Evolutionary conservation across 805 yeast species (phyloP), one percentile per base, ranked within the genome.

Genomic region (Torulaspora microellipsoides): DNA sequence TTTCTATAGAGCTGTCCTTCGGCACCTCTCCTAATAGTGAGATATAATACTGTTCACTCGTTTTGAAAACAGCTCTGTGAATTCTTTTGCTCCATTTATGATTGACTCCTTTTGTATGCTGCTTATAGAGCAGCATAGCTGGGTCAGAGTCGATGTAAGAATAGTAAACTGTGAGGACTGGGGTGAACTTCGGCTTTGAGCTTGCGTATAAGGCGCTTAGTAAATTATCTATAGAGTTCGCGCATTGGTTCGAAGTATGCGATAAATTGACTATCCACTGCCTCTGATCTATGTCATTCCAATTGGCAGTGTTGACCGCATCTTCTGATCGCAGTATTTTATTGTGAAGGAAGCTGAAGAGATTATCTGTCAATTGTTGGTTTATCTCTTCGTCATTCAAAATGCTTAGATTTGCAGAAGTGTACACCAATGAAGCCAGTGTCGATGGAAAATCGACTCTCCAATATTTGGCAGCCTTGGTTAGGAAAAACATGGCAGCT

Each of bases 131-230:
- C 12, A 31, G 38, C 59, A 15, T 69, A 53, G n/a, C 53, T 4
- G 71, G 58, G 47, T 78, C 84, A 1, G 69, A 53, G 42, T 73
- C 78, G 8, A 83, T 56, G 42, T 69, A 70, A 7, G 72, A 76
- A 20, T 75, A 80, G 34, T 81, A 64, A 13, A 80, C 67, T 20
- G 62, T 55, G 32, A 83, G 54, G 27, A 66, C 62, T 0, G 83
- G 79, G 0, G 80, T 78, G 45, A 84, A 74, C 51, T 75, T 77
- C 0, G 90, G 89, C 40, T 77, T 72, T 31, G 66, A 67, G 33
- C 54, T 60, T 37, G 65, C 69, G 56, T 68, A 74, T 3, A 79
- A 56, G 23, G 66, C 62, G 11, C 68, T 52, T 13, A 83, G 50
- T 3, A 66, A 54, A 28, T 67, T 70, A 42, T 71, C 71, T 12